Evolutionary conservation across 345 rosid genomes (phyloP).

Genomic region (Citrus cavaleriei): DNA sequence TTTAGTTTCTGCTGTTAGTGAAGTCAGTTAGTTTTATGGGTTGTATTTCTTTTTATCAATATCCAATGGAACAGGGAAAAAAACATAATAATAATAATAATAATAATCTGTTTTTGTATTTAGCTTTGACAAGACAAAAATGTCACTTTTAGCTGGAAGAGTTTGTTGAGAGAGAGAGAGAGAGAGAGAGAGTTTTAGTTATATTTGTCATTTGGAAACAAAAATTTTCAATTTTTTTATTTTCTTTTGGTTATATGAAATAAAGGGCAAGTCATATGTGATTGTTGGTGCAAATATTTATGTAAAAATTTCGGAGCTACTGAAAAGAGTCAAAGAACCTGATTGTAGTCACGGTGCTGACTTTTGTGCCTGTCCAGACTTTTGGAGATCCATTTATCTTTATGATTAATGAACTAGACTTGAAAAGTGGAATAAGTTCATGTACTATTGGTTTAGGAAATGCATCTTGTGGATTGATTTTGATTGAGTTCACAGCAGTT

Average conservation of each 20-base stretch:
- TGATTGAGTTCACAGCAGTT: neutral
- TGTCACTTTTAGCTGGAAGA: neutral
- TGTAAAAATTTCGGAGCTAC: neutral
- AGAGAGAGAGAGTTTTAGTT: neutral
- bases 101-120: neutral
- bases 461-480: neutral
- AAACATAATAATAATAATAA: too few relatives aligned
- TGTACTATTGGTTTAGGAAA: neutral
- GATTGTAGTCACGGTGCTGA: neutral
- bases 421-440: neutral
- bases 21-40: neutral
- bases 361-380: neutral
- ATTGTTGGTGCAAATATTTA: neutral
- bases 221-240: neutral
- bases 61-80: neutral
- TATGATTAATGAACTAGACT: neutral
- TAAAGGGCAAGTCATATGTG: neutral
- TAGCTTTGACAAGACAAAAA: neutral
- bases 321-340: neutral
- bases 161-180: neutral
- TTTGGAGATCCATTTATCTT: neutral
- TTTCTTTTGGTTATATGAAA: neutral
- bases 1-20: neutral
- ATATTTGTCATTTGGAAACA: neutral
- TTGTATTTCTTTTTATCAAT: neutral